Evolutionary conservation across 1,284 basidiomycete genomes (phyloP).

Genomic region (Ustanciosporium gigantosporum): DNA sequence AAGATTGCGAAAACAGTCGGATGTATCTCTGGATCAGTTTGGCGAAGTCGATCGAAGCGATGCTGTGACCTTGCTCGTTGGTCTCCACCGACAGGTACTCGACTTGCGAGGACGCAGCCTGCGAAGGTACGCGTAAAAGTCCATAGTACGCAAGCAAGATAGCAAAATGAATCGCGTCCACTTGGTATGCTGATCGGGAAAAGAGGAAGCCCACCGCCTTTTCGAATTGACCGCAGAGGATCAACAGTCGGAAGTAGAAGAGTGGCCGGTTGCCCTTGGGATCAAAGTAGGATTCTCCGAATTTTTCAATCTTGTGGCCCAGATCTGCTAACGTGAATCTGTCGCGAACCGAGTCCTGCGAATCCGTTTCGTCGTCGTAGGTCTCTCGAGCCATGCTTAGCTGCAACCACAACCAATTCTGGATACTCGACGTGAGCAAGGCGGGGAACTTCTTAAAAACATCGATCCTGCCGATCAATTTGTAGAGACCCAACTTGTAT

Average conservation of each 20-base stretch:
- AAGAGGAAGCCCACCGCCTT: constrained; percentile 87
- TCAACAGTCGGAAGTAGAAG: constrained; percentile 84
- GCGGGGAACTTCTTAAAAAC: constrained; percentile 77
- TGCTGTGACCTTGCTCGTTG: constrained; percentile 28
- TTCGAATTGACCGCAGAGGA: constrained; percentile 94
- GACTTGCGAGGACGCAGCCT: constrained; percentile 75
- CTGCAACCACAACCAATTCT: constrained; percentile 99
- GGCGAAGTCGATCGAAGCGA: constrained; percentile 70
- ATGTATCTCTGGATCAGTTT: constrained; percentile 91
- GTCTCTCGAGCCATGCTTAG: constrained; percentile 71
- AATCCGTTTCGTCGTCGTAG: constrained; percentile 40
- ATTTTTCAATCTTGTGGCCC: constrained; percentile 73
- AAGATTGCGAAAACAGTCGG: constrained; percentile 84
- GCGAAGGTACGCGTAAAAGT: constrained; percentile 78
- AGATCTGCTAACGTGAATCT: constrained; percentile 76
- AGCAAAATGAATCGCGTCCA: constrained; percentile 92
- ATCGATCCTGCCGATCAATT: constrained; percentile 90
- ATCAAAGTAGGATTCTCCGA: constrained; percentile 87
- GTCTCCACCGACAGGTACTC: constrained; percentile 34
- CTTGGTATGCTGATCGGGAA: constrained; percentile 82
- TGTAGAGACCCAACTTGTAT: constrained; percentile 93
- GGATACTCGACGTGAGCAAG: constrained; percentile 85
- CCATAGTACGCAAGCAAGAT: constrained; percentile 93
- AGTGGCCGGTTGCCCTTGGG: constrained; percentile 70
- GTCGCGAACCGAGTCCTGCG: constrained; percentile 58